Conservation (phyloP, 768 basidiomycete genomes). For the Termitomyces sp. region DNA sequence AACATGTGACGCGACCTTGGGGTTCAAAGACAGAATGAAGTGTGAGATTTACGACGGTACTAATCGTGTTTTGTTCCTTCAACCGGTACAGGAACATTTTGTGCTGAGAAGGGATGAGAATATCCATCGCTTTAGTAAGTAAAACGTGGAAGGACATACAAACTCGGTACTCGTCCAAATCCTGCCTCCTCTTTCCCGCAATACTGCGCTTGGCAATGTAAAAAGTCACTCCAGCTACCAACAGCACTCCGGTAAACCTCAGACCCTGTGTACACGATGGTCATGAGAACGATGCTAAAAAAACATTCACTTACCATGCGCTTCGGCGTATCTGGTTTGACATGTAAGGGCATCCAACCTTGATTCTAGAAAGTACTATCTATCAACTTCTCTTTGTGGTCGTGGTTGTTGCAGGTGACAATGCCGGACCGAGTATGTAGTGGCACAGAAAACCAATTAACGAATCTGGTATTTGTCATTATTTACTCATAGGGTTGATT, state of each 20-base stretch:
- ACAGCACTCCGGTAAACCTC: conserved; percentile 24
- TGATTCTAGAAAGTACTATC: not conserved
- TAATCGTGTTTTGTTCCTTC: not conserved
- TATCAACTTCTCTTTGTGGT: not conserved
- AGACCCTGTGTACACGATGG: conserved; percentile 15
- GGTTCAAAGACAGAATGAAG: not conserved
- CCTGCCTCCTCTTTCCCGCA: conserved; percentile 24
- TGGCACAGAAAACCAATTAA: not conserved
- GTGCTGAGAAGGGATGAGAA: not conserved
- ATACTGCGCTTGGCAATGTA: conserved; percentile 28
- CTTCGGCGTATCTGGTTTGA: conserved; percentile 16
- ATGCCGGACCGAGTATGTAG: not conserved
- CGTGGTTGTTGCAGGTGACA: not conserved
- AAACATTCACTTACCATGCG: conserved; percentile 12
- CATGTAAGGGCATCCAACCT: conserved; percentile 4
- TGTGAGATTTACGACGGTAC: too few species aligned
- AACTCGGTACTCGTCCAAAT: conserved; percentile 24
- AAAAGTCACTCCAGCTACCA: conserved; percentile 24
- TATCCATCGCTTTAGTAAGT: not conserved
- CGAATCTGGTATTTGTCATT: conserved; percentile 3
- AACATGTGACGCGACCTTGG: not conserved
- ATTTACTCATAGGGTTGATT: not conserved
- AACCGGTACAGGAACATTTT: not conserved
- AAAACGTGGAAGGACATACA: conserved; percentile 15
- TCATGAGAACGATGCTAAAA: not conserved